phyloP scores from a whole-genome alignment of 768 basidiomycete genomes.

The Filobasidium wieringae region DNA sequence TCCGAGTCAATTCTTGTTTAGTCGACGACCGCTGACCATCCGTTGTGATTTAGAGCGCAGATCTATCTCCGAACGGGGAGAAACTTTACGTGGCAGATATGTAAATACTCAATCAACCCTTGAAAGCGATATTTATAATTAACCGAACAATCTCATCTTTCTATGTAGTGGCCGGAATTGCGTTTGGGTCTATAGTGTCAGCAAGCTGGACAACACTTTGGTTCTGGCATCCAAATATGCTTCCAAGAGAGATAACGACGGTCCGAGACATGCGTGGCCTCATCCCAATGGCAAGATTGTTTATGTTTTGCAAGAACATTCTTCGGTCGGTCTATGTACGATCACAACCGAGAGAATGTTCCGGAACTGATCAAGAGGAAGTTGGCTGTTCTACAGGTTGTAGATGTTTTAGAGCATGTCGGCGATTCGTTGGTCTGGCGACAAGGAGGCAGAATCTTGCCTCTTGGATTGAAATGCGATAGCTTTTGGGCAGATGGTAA shows the following conservation, averaged over 20 bases:
- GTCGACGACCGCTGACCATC: background rate
- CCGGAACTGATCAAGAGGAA: background rate
- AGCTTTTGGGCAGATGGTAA: slow-evolving; percentile 22
- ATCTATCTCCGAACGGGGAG: slow-evolving; percentile 26
- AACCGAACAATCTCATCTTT: background rate
- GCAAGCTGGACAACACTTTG: slow-evolving; percentile 7
- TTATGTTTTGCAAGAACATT: slow-evolving; percentile 29
- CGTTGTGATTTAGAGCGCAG: slow-evolving; percentile 9
- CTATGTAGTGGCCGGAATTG: slow-evolving; percentile 27
- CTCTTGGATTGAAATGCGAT: background rate
- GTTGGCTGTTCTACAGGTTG: slow-evolving; percentile 1
- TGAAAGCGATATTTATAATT: background rate
- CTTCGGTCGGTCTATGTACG: slow-evolving; percentile 20
- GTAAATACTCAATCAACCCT: slow-evolving; percentile 10
- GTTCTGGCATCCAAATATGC: slow-evolving; percentile 15
- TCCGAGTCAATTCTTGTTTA: background rate
- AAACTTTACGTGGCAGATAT: slow-evolving; percentile 30
- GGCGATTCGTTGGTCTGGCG: background rate
- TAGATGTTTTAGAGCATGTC: slow-evolving; percentile 8
- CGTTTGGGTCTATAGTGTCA: slow-evolving; percentile 24
- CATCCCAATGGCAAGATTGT: slow-evolving; percentile 27
- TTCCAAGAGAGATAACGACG: slow-evolving; percentile 22
- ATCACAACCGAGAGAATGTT: too few species aligned
- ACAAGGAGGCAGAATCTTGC: slow-evolving; percentile 6
- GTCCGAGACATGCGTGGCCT: slow-evolving; percentile 28